Percentiles rank a stretch among this genome's conserved stretches.
These are phyloP conservation scores for Stagonosporopsis chrysanthemi DNA, from an alignment of 2,329 filamentous ascomycete genomes.

Conservation along the genomic window DNA sequence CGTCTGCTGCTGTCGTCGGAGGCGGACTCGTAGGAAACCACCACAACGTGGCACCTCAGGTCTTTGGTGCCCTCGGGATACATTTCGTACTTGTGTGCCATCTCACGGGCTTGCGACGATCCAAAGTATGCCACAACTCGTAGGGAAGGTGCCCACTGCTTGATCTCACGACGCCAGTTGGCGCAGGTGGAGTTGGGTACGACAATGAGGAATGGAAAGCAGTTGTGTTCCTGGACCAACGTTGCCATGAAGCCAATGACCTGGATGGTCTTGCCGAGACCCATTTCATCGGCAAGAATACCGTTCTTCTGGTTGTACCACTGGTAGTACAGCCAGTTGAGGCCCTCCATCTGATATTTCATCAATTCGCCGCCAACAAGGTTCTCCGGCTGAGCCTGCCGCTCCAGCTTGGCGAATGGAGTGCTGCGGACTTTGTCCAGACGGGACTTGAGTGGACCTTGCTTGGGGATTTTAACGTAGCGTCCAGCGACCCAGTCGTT, in stretches of 20 bases:
- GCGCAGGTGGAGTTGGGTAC: constrained; percentile 94
- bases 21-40: constrained; percentile 93
- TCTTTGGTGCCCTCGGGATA: constrained; percentile 72
- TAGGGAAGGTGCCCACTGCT: constrained; percentile 86
- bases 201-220: constrained; percentile 91
- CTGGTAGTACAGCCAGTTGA: constrained; percentile 95
- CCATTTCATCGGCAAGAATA: constrained; percentile 97
- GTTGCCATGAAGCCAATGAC: constrained; percentile 82
- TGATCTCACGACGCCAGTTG: constrained; percentile 98
- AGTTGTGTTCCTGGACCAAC: constrained; percentile 67
- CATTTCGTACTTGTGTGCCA: constrained; percentile 83
- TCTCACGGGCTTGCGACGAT: constrained; percentile 73
- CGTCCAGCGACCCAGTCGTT: constrained; percentile 83
- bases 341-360: constrained; percentile 89
- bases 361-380: constrained; percentile 84
- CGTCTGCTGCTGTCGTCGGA: constrained; percentile 72
- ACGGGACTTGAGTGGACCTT: constrained; percentile 67
- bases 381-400: constrained; percentile 74
- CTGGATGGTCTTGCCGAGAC: constrained; percentile 95
- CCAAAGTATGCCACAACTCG: constrained; percentile 95
- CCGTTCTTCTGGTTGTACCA: constrained; percentile 84
- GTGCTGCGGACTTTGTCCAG: constrained; percentile 71
- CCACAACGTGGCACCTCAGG: constrained; percentile 87
- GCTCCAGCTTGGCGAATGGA: constrained; percentile 72
- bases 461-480: constrained; percentile 70